Evolutionary conservation across 352 stramenopile species (phyloP).

Genomic region (Phytophthora vignae): DNA sequence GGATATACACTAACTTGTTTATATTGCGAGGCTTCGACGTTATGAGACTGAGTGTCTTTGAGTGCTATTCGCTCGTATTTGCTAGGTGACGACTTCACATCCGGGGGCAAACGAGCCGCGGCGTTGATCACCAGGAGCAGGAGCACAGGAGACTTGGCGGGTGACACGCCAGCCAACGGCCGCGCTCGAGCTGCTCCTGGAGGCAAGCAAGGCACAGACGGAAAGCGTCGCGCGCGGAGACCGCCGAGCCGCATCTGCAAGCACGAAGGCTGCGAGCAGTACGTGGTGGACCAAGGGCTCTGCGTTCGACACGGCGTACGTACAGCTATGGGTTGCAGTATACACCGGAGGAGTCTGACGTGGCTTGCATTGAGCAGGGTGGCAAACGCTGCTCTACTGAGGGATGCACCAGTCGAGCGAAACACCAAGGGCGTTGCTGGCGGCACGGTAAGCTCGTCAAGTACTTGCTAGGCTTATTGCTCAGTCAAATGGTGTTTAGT

Average conservation of each 20-base stretch:
- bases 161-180: slow-evolving; percentile 3
- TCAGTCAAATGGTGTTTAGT: not conserved
- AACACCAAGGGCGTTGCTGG: slow-evolving; percentile 80
- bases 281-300: slow-evolving; percentile 81
- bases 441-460: slow-evolving; percentile 50
- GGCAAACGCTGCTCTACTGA: slow-evolving; percentile 69
- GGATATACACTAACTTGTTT: not conserved
- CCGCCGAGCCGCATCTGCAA: slow-evolving; percentile 78
- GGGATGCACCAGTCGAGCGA: slow-evolving; percentile 75
- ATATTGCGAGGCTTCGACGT: not conserved
- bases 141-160: slow-evolving; percentile 44
- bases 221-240: slow-evolving; percentile 59
- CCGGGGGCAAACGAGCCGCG: slow-evolving; percentile 24
- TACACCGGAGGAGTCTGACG: not conserved
- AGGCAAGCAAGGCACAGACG: slow-evolving; percentile 43
- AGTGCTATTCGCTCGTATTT: not conserved
- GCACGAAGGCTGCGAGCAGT: slow-evolving; percentile 76
- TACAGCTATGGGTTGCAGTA: slow-evolving; percentile 24
- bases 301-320: slow-evolving; percentile 78
- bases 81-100: slow-evolving; percentile 30
- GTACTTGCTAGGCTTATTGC: not conserved
- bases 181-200: slow-evolving; percentile 9
- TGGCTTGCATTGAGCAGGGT: slow-evolving; percentile 42
- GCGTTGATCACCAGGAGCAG: slow-evolving; percentile 37
- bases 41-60: slow-evolving; percentile 6